Evolutionary conservation across 352 stramenopile species (phyloP).

Genomic region (Pythium folliculosum): DNA sequence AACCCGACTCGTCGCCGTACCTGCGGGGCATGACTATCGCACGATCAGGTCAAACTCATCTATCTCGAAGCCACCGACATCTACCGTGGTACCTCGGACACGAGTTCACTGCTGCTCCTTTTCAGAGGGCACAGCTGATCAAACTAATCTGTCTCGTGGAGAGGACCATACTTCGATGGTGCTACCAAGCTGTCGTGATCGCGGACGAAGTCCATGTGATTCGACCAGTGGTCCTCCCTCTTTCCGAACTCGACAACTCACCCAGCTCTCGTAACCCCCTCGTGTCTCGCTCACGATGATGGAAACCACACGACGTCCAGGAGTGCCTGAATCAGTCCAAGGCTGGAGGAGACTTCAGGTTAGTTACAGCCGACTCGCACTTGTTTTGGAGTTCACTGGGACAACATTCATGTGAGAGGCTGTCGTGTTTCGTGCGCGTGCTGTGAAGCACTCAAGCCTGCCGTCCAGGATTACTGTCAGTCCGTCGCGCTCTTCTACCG

Average conservation of each 20-base stretch:
- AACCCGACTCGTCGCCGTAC: not conserved
- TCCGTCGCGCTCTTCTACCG: constrained; percentile 15
- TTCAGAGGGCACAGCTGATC: not conserved
- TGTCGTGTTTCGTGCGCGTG: not conserved
- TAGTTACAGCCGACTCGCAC: not conserved
- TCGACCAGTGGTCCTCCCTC: constrained; percentile 1
- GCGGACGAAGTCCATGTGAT: constrained; percentile 13
- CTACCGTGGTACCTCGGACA: not conserved
- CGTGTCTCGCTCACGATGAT: too few species aligned
- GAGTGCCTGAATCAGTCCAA: too few species aligned
- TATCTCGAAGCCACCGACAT: not conserved
- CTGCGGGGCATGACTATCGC: not conserved
- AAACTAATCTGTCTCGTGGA: constrained; percentile 1
- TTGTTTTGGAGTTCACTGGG: constrained; percentile 14
- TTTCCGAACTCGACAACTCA: too few species aligned
- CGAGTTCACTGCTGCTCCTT: not conserved
- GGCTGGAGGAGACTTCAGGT: not conserved
- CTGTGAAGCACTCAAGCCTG: constrained; percentile 3
- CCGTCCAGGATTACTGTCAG: constrained; percentile 7
- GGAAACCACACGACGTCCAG: too few species aligned
- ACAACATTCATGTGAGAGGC: constrained; percentile 6
- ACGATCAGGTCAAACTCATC: not conserved
- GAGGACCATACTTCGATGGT: constrained; percentile 2
- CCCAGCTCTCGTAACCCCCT: too few species aligned
- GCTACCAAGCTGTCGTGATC: constrained; percentile 3